Conservation (phyloP, 2,329 filamentous ascomycete genomes). For the Aureobasidium sp. region DNA sequence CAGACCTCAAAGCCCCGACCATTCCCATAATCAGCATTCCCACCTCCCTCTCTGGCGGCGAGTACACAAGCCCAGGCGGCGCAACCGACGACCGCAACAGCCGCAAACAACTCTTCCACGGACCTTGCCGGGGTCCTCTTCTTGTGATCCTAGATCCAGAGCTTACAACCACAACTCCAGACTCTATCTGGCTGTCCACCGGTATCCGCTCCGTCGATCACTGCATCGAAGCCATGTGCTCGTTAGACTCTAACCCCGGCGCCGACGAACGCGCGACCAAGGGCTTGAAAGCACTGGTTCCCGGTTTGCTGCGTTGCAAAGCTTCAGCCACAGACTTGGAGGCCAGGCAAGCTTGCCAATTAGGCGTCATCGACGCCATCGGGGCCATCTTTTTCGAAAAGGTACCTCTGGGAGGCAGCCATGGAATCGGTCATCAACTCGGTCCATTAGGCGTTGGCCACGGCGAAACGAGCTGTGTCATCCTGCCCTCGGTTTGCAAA, state of each 20-base stretch:
- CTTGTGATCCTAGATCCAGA: background rate
- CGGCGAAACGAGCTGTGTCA: background rate
- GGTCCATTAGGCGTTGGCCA: background rate
- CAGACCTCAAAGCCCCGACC: background rate
- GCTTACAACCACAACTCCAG: background rate
- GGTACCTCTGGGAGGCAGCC: background rate
- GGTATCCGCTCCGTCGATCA: background rate
- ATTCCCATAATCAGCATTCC: background rate
- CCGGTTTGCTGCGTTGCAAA: background rate
- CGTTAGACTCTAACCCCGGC: background rate
- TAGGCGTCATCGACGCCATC: background rate
- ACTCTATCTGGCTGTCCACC: background rate
- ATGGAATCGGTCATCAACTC: background rate
- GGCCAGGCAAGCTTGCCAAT: background rate
- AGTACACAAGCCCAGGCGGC: background rate
- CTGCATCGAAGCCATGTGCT: background rate
- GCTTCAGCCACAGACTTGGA: background rate
- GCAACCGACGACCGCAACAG: background rate
- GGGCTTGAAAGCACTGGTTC: background rate
- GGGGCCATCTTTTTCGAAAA: background rate
- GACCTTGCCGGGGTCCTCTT: background rate
- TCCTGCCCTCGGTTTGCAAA: background rate
- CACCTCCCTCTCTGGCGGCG: background rate
- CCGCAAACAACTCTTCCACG: background rate
- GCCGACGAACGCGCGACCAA: background rate